Base-by-base conservation (phyloP, 2,329 filamentous ascomycete genomes). In the Pyricularia pennisetigena region DNA sequence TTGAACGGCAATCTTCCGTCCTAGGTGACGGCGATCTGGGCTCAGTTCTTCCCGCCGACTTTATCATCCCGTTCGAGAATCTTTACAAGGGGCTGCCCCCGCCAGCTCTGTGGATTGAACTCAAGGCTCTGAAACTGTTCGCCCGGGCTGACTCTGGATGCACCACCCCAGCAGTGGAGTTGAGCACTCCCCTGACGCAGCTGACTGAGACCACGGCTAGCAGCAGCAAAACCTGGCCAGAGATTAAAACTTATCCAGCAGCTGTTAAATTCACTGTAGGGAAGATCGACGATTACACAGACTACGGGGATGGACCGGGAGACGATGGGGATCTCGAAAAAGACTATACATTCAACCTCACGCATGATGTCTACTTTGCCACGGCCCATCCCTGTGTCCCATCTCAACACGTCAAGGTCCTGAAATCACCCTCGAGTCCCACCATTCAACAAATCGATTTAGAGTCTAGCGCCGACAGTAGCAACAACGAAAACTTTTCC, bases 321-420 rank as follows among this genome's bases (percentile, higher is more conserved):
- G 73, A 76, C 32, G 76, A 79, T 2, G 73, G 76, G 2, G 78
- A 79, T 0, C 77, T 80, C 63, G 77, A 75, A 62, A 72, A 75
- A 29, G 73, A 82, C 68, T 72, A 82, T 67, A 79, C 79, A 1
- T 80, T 83, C 67, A 73, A 80, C 0, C 75, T 90, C 10, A 76
- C 78, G 6, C 84, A 87, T 71, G 87, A 90, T 69, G 81, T 89
- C 26, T 84, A 84, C 72, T 90, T 90, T 74, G 85, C 89, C 23
- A 89, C 88, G 0, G 87, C 87, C 0, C 86, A 89, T 71, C 88
- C 88, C 0, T 90, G 88, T 72, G 82, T 85, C 5, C 83, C 85
- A 1, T 86, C 86, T 1, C 81, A 81, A 66, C 81, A 83, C 68
- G 83, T 87, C 2, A 84, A 82, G 70, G 83, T 88, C 68, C 74